phyloP scores from a whole-genome alignment of 2,329 filamentous ascomycete genomes.

The Cadophora sp. region DNA sequence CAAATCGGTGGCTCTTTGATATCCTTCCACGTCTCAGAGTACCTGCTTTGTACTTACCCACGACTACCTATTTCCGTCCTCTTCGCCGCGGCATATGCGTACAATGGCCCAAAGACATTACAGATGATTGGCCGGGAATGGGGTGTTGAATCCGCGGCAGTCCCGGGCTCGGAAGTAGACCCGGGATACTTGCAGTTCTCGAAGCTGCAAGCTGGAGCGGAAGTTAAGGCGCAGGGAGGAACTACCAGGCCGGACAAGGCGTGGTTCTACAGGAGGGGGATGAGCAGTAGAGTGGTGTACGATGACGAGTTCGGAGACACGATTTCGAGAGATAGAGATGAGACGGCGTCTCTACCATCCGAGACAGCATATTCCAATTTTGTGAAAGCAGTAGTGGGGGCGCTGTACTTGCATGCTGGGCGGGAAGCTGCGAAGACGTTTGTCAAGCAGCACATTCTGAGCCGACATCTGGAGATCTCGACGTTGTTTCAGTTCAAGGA shows the following conservation, averaged over 20 bases:
- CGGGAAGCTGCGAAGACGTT: constrained; percentile 81
- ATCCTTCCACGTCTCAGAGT: constrained; percentile 88
- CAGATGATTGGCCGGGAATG: constrained; percentile 79
- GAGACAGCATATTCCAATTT: constrained; percentile 72
- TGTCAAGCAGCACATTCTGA: constrained; percentile 82
- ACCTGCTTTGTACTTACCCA: constrained; percentile 86
- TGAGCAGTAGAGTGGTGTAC: constrained; percentile 79
- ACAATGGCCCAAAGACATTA: constrained; percentile 77
- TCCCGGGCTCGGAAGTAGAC: constrained; percentile 90
- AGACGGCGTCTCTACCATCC: constrained; percentile 37
- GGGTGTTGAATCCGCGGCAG: constrained; percentile 89
- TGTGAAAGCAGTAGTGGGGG: constrained; percentile 82
- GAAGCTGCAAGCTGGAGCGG: constrained; percentile 52
- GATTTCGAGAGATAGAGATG: constrained; percentile 41
- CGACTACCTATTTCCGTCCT: constrained; percentile 89
- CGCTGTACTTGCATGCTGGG: constrained; percentile 86
- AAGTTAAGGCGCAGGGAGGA: constrained; percentile 55
- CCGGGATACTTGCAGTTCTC: constrained; percentile 86
- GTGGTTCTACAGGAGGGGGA: constrained; percentile 66
- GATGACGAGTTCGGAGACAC: constrained; percentile 85
- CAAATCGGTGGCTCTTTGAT: constrained; percentile 83
- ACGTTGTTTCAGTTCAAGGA: constrained; percentile 83
- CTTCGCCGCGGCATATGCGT: constrained; percentile 85
- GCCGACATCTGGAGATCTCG: constrained; percentile 77
- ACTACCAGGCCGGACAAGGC: constrained; percentile 58